Evolutionary conservation across 2,329 filamentous ascomycete species (phyloP).

Genomic region (Metarhizium brunneum): DNA sequence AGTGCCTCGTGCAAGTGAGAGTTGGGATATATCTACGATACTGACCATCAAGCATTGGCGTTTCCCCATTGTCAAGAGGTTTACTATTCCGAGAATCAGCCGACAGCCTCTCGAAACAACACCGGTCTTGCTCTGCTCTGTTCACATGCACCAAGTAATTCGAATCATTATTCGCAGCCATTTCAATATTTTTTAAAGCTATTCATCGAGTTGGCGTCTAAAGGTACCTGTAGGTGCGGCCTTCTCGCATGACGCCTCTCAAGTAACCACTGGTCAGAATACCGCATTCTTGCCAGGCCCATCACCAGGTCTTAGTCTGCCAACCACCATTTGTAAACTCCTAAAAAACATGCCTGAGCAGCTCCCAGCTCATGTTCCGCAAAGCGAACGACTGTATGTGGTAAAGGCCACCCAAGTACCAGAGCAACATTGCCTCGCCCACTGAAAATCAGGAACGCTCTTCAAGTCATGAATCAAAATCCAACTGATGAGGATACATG

Average conservation of each 20-base stretch:
- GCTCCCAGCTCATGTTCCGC: not conserved
- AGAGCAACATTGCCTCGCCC: not conserved
- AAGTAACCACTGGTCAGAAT: not conserved
- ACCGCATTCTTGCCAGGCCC: not conserved
- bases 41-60: too few relatives aligned
- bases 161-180: not conserved
- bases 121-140: not conserved
- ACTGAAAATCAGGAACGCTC: constrained; percentile 2
- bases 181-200: not conserved
- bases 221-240: not conserved
- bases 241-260: not conserved
- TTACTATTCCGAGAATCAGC: constrained; percentile 4
- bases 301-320: not conserved
- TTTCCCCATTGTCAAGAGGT: not conserved
- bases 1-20: too few relatives aligned
- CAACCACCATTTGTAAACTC: not conserved
- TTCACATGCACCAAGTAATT: not conserved
- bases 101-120: not conserved
- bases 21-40: too few relatives aligned
- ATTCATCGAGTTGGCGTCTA: not conserved
- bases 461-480: not conserved
- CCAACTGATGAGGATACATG: not conserved
- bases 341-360: not conserved
- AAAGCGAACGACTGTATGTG: not conserved
- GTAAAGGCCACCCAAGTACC: not conserved